Conservation (phyloP, 345 rosid genomes). For the Pelargonium nanum region DNA sequence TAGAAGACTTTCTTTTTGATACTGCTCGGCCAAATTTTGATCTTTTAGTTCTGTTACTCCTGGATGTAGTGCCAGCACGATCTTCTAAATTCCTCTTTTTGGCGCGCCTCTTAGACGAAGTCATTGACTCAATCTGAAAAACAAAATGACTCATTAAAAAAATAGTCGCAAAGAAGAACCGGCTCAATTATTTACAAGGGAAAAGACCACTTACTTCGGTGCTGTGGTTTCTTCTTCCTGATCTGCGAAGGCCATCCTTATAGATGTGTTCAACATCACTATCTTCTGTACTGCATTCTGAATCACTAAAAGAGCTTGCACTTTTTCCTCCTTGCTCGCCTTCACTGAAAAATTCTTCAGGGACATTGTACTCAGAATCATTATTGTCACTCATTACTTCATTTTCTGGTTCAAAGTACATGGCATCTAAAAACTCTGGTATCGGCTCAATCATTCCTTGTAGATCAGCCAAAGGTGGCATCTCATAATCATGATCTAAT, state of each 20-base stretch:
- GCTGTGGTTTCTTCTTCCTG: constrained; percentile 46
- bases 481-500: constrained; percentile 74
- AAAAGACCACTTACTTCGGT: constrained; percentile 47
- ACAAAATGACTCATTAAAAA: constrained; percentile 17
- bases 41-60: constrained; percentile 38
- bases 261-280: constrained; percentile 43
- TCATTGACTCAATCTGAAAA: constrained; percentile 55
- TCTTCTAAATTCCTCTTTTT: constrained; percentile 71
- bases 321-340: constrained; percentile 59
- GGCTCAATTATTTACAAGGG: constrained; percentile 9
- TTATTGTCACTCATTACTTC: constrained; percentile 68
- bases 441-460: constrained; percentile 73
- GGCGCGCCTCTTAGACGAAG: constrained; percentile 59
- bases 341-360: constrained; percentile 63
- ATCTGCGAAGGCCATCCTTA: constrained; percentile 49
- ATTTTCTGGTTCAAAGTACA: constrained; percentile 90
- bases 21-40: constrained; percentile 41
- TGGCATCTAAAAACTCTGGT: constrained; percentile 77
- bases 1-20: constrained; percentile 48
- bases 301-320: constrained; percentile 49
- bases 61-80: constrained; percentile 38
- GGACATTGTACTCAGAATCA: constrained; percentile 82
- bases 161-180: constrained; percentile 12
- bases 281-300: constrained; percentile 57
- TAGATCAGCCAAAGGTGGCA: constrained; percentile 83